Percentiles rank a stretch among this genome's conserved stretches.
Conservation (phyloP, 2,329 filamentous ascomycete genomes). For the Aspergillus tamarii region DNA sequence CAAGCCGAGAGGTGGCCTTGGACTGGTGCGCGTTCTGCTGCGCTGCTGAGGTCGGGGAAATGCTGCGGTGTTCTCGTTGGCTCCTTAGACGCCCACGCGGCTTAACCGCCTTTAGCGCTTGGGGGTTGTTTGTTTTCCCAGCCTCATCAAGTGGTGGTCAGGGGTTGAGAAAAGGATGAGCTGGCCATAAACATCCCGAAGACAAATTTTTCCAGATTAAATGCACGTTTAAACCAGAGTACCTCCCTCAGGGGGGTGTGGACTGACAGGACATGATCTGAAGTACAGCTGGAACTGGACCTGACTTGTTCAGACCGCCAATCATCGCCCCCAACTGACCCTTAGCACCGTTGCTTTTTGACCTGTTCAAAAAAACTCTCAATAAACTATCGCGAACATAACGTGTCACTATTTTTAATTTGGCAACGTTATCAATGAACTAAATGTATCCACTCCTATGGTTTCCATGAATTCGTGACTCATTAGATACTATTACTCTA, state of each 20-base stretch:
- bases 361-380: not conserved
- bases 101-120: constrained; percentile 32
- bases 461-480: not conserved
- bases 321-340: not conserved
- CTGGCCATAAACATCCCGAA: not conserved
- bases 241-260: not conserved
- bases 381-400: constrained; percentile 6
- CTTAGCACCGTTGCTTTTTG: constrained; percentile 10
- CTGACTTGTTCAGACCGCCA: not conserved
- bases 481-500: not conserved
- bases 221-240: not conserved
- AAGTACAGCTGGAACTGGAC: not conserved
- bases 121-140: constrained; percentile 9
- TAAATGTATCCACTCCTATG: not conserved
- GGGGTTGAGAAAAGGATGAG: constrained; percentile 1
- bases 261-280: not conserved
- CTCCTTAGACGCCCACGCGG: constrained; percentile 25
- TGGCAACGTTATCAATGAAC: not conserved
- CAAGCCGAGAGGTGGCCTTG: constrained; percentile 1
- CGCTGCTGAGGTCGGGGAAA: constrained; percentile 20
- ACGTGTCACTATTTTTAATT: constrained; percentile 18
- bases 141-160: constrained; percentile 13
- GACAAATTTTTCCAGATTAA: not conserved
- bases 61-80: constrained; percentile 24
- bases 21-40: constrained; percentile 25